Evolutionary conservation across 805 yeast species (phyloP).

Genomic region (Sugiyamaella boreocaroliniensis): DNA sequence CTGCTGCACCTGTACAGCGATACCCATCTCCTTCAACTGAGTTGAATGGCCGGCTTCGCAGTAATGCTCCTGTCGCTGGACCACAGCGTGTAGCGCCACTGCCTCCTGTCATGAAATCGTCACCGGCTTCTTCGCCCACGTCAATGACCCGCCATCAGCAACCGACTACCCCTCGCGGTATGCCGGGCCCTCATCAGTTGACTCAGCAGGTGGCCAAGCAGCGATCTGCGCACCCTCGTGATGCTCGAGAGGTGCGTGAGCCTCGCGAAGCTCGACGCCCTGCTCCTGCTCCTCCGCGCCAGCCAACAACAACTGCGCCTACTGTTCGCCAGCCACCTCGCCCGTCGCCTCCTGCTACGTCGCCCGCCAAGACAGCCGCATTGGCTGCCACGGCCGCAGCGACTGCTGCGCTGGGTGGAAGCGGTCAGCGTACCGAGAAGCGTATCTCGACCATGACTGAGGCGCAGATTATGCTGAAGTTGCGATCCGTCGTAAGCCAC

Average conservation of each 20-base stretch:
- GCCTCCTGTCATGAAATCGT: constrained; percentile 7
- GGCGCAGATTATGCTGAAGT: constrained; percentile 73
- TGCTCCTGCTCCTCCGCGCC: constrained; percentile 1
- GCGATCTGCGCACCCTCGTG: no score
- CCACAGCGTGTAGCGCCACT: constrained; percentile 26
- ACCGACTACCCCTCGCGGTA: no score
- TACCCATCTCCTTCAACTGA: constrained; percentile 3
- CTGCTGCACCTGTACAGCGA: constrained; percentile 14
- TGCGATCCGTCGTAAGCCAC: constrained; percentile 73
- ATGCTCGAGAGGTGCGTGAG: not conserved
- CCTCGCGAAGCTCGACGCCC: constrained; percentile 1
- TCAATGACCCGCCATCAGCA: not conserved
- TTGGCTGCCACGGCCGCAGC: constrained; percentile 40
- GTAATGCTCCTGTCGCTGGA: constrained; percentile 8
- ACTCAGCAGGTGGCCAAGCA: no score
- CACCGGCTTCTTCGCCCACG: not conserved
- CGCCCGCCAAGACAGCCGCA: constrained; percentile 6
- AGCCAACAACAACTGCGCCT: not conserved
- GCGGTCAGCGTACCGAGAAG: constrained; percentile 52
- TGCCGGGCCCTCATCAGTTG: no score
- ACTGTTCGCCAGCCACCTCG: not conserved
- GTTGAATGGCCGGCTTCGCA: not conserved
- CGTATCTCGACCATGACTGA: constrained; percentile 68
- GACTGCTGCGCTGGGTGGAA: constrained; percentile 26
- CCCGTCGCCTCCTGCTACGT: constrained; percentile 4